Conservation (phyloP, 257 asterid species). For the Solanum megistacrolobum region DNA sequence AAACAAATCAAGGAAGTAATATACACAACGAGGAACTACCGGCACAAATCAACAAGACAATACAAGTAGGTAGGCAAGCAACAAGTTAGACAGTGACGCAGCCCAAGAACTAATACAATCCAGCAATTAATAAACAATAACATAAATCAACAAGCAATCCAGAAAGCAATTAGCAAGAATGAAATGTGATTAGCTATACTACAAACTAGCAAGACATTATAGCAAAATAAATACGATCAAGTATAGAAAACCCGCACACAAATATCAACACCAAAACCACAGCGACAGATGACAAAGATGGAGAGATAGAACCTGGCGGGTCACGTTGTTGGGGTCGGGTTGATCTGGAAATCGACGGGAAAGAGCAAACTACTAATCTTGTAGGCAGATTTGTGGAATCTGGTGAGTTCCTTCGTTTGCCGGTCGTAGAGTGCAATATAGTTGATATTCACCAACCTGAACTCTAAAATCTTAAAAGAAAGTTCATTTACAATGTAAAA, state of each 20-base stretch:
- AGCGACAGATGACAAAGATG: not conserved
- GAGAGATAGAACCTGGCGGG: not conserved
- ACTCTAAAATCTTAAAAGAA: not conserved
- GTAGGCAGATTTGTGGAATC: not conserved
- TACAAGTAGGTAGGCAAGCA: not conserved
- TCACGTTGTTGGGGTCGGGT: not conserved
- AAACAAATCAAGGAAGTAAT: not conserved
- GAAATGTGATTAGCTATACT: not conserved
- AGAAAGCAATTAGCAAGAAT: not conserved
- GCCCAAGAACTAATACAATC: not conserved
- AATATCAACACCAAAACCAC: not conserved
- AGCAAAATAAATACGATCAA: not conserved
- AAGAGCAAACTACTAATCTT: not conserved
- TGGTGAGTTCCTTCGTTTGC: not conserved
- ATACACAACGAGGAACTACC: not conserved
- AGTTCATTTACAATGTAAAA: not conserved
- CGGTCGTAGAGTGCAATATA: not conserved
- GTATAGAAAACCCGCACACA: not conserved
- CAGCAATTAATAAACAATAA: not conserved
- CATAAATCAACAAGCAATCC: not conserved
- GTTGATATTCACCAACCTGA: not conserved
- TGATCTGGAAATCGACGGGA: not conserved
- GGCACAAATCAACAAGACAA: not conserved
- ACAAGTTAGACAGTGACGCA: not conserved
- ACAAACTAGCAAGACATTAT: not conserved